Base-by-base conservation (phyloP, 768 basidiomycete species). In the Heimioporus sp. region DNA sequence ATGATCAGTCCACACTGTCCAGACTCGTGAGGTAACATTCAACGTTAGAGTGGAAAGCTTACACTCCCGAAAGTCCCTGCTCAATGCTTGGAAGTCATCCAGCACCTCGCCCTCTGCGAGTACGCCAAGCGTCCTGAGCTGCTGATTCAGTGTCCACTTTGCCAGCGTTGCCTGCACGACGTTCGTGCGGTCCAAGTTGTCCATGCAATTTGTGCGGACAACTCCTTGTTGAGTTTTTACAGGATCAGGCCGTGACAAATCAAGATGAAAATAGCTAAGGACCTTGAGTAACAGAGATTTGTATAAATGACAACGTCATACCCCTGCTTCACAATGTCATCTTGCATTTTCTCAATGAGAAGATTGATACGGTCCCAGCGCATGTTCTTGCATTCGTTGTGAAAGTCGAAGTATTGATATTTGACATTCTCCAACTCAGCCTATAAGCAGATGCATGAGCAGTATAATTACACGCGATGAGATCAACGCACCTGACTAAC, bases 391-490 rank as follows among this genome's bases (percentile, higher is more conserved):
- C 95, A 98, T 69, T 98, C 94, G 54, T 81, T 85, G 67, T 98
- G 96, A 75, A 99, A 99, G 65, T 99, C 97, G 62, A 98, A 99
- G 73, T 98, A 97, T 57, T 89, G 78, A 64, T 99, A 99, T 61
- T 83, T 84, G 37, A 90, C 85, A 31, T 83, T 76, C 5, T 85
- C 76, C 32, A 87, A 62, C 59, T 83, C 76, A 46, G 82, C 67
- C 89, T 90, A 48, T 12, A 58, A 49, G 40, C 4, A 53, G 11
- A 43, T 24, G 1, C 21, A 21, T 48, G 5, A 50, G 38, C 19
- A 15, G 35, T 16, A 39, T 40, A 35, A 37, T 40, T 40, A 36
- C 34, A 43, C 10, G 4, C 10, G 9, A 39, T 15, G 31, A 43
- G 17, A 51, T 45, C 21, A 58, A 60, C 73, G 51, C 53, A 87